Conservation (phyloP, 208 protist genomes). For the Leishmania martiniquensis region DNA sequence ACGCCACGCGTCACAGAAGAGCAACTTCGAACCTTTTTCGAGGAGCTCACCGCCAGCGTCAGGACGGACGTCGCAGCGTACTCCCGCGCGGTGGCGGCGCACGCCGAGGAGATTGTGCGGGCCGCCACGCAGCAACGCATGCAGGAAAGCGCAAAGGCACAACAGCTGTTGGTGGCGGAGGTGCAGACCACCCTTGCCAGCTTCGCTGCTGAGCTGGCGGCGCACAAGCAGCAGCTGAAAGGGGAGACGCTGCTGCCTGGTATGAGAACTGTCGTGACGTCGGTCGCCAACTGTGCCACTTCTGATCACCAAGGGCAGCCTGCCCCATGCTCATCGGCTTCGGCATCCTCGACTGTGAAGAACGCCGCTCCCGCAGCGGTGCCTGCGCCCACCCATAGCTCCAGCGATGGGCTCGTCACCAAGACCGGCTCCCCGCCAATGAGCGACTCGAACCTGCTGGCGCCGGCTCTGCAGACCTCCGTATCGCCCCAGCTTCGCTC, state of each 20-base stretch:
- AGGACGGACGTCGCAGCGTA: constrained; percentile 8
- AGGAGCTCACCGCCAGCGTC: constrained; percentile 8
- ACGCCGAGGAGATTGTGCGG: constrained; percentile 12
- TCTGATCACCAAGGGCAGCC: not conserved
- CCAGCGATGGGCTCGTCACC: not conserved
- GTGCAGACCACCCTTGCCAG: not conserved
- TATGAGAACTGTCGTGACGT: not conserved
- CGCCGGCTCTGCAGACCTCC: not conserved
- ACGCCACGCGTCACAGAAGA: not conserved
- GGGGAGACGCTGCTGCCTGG: not conserved
- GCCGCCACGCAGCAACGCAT: not conserved
- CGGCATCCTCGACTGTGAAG: not conserved
- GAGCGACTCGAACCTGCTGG: not conserved
- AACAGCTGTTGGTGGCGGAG: constrained; percentile 9
- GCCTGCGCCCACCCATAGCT: not conserved
- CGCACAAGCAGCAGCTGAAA: not conserved
- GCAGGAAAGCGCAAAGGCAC: constrained; percentile 5
- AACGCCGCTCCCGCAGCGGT: not conserved
- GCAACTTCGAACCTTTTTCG: constrained; percentile 12
- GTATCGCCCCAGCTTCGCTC: not conserved
- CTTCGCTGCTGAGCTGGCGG: not conserved
- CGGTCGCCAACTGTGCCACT: not conserved
- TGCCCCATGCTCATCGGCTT: not conserved
- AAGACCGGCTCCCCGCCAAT: not conserved
- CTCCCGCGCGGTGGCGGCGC: constrained; percentile 1